A percentile compares a stretch with the other conserved stretches of the same genome.
phyloP scores from a whole-genome alignment of 129 eudicot species.

The Gnaphalium uliginosum region DNA sequence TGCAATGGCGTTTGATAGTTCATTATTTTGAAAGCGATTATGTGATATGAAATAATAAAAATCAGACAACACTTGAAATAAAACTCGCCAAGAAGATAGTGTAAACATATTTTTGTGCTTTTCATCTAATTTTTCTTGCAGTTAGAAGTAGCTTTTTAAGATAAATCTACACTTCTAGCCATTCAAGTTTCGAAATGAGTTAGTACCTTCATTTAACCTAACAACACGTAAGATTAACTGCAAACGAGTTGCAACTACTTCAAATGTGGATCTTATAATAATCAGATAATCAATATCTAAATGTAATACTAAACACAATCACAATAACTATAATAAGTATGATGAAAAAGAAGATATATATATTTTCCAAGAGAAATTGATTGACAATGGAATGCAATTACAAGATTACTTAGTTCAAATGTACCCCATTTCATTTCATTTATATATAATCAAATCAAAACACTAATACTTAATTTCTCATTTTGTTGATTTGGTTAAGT shows the following conservation, averaged over 20 bases:
- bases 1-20: background rate
- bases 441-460: background rate
- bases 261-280: no score
- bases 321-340: background rate
- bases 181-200: no score
- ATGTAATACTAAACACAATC: background rate
- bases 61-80: no score
- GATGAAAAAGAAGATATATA: conserved; percentile 19
- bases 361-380: conserved; percentile 20
- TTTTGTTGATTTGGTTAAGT: conserved; percentile 89
- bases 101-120: background rate
- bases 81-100: background rate
- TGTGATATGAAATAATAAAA: no score
- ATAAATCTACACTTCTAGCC: no score
- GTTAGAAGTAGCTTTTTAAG: no score
- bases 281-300: background rate
- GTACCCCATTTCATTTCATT: conserved; percentile 18
- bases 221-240: background rate
- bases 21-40: no score
- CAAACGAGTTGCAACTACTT: background rate
- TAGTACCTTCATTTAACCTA: no score
- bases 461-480: conserved; percentile 49
- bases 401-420: conserved; percentile 30
- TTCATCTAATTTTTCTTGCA: no score
- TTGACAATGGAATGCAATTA: conserved; percentile 35